Evolutionary conservation across 208 protist genomes (phyloP).

Genomic region (Leishmania major): DNA sequence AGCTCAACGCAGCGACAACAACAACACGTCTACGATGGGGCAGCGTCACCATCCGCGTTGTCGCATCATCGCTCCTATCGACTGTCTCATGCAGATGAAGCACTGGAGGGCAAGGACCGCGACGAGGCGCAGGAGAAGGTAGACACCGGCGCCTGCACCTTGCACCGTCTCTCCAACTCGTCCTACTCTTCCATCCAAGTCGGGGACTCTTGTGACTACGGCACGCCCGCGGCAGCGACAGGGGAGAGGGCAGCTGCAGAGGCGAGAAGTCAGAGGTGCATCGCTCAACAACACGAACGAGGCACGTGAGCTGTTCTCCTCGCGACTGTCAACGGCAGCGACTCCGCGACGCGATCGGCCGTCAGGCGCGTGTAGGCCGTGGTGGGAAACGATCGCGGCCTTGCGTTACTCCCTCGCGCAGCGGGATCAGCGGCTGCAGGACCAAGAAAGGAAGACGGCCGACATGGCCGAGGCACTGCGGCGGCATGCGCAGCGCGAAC

Average conservation of each 20-base stretch:
- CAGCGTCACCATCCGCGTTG: background rate
- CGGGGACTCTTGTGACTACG: background rate
- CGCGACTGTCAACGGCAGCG: background rate
- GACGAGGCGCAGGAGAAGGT: background rate
- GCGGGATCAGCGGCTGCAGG: slow-evolving; percentile 17
- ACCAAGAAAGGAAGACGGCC: slow-evolving; percentile 6
- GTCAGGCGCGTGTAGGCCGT: background rate
- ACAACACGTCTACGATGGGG: background rate
- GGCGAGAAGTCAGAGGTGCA: no score
- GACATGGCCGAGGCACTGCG: slow-evolving; percentile 8
- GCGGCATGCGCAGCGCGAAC: slow-evolving; percentile 11
- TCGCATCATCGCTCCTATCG: background rate
- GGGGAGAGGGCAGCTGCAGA: background rate
- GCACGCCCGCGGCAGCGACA: background rate
- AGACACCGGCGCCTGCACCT: background rate
- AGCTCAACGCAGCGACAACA: background rate
- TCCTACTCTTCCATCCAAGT: background rate
- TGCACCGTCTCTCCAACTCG: background rate
- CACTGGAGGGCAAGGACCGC: no score
- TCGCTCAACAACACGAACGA: no score
- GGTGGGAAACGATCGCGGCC: background rate
- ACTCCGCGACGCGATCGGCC: background rate
- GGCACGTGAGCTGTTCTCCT: background rate
- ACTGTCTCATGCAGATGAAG: background rate
- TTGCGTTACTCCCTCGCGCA: slow-evolving; percentile 16